These are phyloP conservation scores for Incumbomyces lentus DNA, from an alignment of 2,329 filamentous ascomycete genomes.

Conservation along the genomic window DNA sequence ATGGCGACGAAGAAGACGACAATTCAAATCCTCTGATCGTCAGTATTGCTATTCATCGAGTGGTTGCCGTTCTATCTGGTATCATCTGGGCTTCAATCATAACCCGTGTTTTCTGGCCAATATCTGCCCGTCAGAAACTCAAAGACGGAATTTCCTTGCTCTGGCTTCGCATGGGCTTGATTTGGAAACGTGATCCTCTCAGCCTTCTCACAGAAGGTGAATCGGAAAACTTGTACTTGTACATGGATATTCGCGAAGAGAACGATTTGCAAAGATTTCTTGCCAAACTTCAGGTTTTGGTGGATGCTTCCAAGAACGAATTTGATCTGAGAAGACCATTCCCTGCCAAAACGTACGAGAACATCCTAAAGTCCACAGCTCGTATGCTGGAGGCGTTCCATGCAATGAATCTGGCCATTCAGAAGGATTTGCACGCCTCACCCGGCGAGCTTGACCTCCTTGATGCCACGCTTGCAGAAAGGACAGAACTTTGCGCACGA, in stretches of 20 bases:
- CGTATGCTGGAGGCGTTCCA: constrained; percentile 89
- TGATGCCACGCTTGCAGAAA: constrained; percentile 66
- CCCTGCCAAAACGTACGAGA: constrained; percentile 59
- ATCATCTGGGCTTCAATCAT: constrained; percentile 88
- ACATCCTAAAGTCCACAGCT: constrained; percentile 68
- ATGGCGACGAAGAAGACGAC: constrained; percentile 77
- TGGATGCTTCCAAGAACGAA: constrained; percentile 65
- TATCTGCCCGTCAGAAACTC: constrained; percentile 77
- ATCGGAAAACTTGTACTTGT: constrained; percentile 57
- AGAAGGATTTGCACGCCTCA: constrained; percentile 64
- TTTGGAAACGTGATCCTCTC: constrained; percentile 90
- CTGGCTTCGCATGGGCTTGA: constrained; percentile 87
- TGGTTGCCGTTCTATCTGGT: constrained; percentile 74
- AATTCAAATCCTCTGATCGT: constrained; percentile 73
- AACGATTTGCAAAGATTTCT: constrained; percentile 72
- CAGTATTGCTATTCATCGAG: constrained; percentile 78
- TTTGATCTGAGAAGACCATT: constrained; percentile 86
- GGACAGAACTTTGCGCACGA: constrained; percentile 69
- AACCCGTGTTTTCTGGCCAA: constrained; percentile 84
- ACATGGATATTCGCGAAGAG: constrained; percentile 83
- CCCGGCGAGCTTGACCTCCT: constrained; percentile 74
- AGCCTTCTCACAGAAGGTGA: constrained; percentile 57
- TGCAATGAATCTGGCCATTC: constrained; percentile 86
- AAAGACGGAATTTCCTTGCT: constrained; percentile 82
- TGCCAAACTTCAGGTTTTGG: constrained; percentile 62